Evolutionary conservation across 1,139 yeast genomes (phyloP).

Genomic region (Lodderomyces pseudojiufengensis): DNA sequence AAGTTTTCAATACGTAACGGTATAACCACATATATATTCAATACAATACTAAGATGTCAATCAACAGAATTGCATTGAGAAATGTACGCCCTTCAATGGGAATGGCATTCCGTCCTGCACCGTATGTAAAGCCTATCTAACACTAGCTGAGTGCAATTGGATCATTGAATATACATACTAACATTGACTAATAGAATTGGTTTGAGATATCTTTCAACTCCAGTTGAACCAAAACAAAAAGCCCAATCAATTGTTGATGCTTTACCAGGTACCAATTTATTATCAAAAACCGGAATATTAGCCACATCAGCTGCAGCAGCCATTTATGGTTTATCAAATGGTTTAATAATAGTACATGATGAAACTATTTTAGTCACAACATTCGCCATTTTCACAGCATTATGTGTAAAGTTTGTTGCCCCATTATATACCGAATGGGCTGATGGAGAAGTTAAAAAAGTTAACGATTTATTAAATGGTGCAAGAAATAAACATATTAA

Average conservation of each 20-base stretch:
- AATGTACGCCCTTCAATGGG: conserved; percentile 38
- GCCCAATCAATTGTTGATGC: conserved; percentile 89
- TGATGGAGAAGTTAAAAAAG: conserved; percentile 81
- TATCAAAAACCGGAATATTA: conserved; percentile 91
- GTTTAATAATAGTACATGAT: conserved; percentile 87
- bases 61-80: conserved; percentile 47
- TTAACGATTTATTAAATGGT: conserved; percentile 74
- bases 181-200: conserved; percentile 40
- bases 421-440: conserved; percentile 97
- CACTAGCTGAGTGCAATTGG: neutral
- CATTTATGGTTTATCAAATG: conserved; percentile 89
- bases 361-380: conserved; percentile 84
- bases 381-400: conserved; percentile 70
- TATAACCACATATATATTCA: conserved; percentile 3
- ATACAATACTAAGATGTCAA: conserved; percentile 28
- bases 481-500: conserved; percentile 88
- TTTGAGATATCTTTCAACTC: conserved; percentile 62
- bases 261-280: conserved; percentile 83
- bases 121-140: conserved; percentile 29
- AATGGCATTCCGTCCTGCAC: conserved; percentile 43
- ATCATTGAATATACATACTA: neutral
- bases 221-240: conserved; percentile 72
- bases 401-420: conserved; percentile 84
- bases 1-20: no score
- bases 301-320: conserved; percentile 96